Conservation (phyloP, 2,329 filamentous ascomycete genomes). For the Paecilomyces sp. region DNA sequence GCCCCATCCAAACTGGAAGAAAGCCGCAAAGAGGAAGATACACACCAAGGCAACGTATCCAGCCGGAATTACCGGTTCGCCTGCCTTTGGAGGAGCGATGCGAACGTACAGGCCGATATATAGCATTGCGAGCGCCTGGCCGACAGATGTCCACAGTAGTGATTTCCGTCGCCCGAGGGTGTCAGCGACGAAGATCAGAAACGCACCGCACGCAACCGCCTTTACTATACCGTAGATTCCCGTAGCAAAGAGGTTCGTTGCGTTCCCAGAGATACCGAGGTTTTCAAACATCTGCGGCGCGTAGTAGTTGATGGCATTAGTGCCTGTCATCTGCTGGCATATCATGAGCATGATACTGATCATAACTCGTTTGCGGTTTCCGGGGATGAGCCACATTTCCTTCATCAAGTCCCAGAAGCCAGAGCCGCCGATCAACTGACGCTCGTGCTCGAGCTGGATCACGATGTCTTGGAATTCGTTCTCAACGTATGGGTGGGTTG, state of each 20-base stretch:
- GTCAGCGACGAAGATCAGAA: constrained; percentile 62
- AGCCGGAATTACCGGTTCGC: constrained; percentile 49
- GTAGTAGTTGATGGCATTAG: constrained; percentile 61
- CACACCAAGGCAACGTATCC: constrained; percentile 62
- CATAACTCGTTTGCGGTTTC: constrained; percentile 47
- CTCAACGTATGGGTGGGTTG: constrained; percentile 49
- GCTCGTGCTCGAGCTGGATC: constrained; percentile 56
- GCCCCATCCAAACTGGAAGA: constrained; percentile 63
- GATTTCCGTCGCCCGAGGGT: constrained; percentile 59
- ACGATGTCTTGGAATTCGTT: constrained; percentile 56
- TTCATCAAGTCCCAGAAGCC: constrained; percentile 51
- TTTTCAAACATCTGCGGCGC: constrained; percentile 62
- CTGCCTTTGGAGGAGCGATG: constrained; percentile 39
- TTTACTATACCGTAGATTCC: constrained; percentile 69
- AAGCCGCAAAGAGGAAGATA: constrained; percentile 61
- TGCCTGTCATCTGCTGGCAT: constrained; percentile 47
- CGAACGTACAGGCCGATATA: constrained; percentile 66
- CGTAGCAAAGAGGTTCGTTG: constrained; percentile 61
- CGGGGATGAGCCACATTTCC: constrained; percentile 56
- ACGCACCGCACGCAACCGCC: constrained; percentile 55
- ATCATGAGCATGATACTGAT: constrained; percentile 50
- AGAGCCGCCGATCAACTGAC: constrained; percentile 47
- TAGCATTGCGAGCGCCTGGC: constrained; percentile 57
- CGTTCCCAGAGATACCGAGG: constrained; percentile 53
- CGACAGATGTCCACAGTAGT: constrained; percentile 58